A percentile compares a stretch with the other conserved stretches of the same genome.
Conservation (phyloP, 169 alveolate species). For the Fabrea salina region DNA sequence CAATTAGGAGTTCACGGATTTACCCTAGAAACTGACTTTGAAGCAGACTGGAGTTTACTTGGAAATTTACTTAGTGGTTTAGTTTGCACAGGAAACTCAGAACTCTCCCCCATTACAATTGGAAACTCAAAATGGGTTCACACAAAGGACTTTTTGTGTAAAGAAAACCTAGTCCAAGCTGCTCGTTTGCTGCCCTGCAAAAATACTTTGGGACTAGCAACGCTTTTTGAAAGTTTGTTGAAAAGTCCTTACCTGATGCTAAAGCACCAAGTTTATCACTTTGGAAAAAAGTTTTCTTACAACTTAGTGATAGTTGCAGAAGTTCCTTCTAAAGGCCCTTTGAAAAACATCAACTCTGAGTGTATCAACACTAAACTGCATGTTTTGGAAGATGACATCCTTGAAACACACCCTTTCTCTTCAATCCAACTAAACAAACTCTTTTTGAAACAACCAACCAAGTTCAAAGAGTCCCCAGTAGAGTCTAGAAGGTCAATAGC, state of each 20-base stretch:
- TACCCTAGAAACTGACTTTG: background rate
- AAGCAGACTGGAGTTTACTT: background rate
- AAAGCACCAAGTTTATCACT: background rate
- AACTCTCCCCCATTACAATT: background rate
- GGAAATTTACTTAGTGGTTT: background rate
- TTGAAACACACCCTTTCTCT: background rate
- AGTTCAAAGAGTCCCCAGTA: background rate
- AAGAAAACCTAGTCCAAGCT: background rate
- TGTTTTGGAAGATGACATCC: background rate
- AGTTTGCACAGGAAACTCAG: background rate
- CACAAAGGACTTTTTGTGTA: background rate
- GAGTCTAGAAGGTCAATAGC: background rate
- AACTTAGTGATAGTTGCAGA: background rate
- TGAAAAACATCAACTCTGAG: background rate
- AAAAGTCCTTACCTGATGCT: background rate
- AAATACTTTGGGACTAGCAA: background rate
- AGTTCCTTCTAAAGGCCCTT: background rate
- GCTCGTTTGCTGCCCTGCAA: background rate
- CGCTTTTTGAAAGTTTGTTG: background rate
- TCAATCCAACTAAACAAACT: background rate
- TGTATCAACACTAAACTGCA: background rate
- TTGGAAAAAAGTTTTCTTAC: background rate
- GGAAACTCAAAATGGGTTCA: background rate
- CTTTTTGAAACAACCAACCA: background rate
- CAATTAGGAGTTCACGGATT: background rate